Evolutionary conservation across 345 rosid species (phyloP), one percentile per base, ranked within the genome.

Genomic region (Acer negundo): DNA sequence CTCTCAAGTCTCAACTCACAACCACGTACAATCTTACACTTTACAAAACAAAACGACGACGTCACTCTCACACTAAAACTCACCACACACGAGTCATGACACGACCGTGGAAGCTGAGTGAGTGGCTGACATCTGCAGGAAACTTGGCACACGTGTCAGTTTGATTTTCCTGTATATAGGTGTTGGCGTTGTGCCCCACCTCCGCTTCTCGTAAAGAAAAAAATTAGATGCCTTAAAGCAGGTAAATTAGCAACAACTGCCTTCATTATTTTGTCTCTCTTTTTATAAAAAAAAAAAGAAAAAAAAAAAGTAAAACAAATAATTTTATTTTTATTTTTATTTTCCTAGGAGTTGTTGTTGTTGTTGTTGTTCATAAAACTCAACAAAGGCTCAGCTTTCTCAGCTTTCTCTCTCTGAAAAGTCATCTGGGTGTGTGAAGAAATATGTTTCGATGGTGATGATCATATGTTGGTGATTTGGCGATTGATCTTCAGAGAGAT

Each of bases 211-310:
- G 38, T 35, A 4, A 35, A 4, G 38, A 35, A 4, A 35, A 44
- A 4, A 6, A 47, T 28, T 74, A 10, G 58, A 55, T n/a, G 67
- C 51, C 67, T 40, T 26, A 19, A 35, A 35, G 6, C 38, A 5
- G 38, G 47, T 31, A 70, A 28, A 28, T n/a, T 6, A 67, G 42
- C 72, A 7, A 15, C 62, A 81, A 73, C 84, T 73, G 80, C 83
- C 83, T 78, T 73, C 77, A 67, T 42, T 26, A 12, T 23, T 13
- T 20, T 64, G 49, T 11, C 31, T 49, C 38, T 40, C 2, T 74
- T 7, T 2, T 62, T n/a, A n/a, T n/a, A n/a, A n/a, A n/a, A n/a
- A n/a, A n/a, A n/a, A n/a, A 0, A 1, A 23, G 24, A 38, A 31
- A 69, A 23, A 0, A 3, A 53, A 17, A 19, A 7, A 3, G 12